Percentiles rank a stretch among this genome's conserved stretches.
These are phyloP conservation scores for Amorphotheca resinae DNA, from an alignment of 495 filamentous ascomycete species.

Conservation along the genomic window DNA sequence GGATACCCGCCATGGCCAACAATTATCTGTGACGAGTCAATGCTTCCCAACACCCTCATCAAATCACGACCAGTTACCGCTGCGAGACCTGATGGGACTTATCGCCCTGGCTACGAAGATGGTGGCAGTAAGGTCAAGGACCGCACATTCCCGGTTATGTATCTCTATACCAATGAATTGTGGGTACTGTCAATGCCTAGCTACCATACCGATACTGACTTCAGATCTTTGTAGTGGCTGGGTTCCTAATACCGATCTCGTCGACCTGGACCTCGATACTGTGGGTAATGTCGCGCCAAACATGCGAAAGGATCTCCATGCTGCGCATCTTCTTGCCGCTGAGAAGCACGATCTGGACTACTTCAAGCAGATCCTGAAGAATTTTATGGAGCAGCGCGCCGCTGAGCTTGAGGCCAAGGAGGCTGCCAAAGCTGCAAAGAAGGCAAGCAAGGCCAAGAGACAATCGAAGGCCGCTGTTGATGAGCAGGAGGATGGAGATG, in stretches of 20 bases:
- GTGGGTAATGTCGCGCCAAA: conserved; percentile 52
- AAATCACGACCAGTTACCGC: conserved; percentile 70
- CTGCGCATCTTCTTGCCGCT: conserved; percentile 59
- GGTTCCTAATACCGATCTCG: conserved; percentile 69
- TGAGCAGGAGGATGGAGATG: conserved; percentile 46
- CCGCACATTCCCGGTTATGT: conserved; percentile 87
- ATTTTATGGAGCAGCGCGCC: conserved; percentile 48
- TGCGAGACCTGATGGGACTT: conserved; percentile 63
- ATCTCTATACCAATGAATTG: conserved; percentile 90
- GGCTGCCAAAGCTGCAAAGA: conserved; percentile 48
- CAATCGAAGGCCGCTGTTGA: conserved; percentile 26
- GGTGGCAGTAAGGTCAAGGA: conserved; percentile 71
- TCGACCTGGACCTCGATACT: conserved; percentile 55
- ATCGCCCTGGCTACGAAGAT: conserved; percentile 70
- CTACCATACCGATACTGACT: conserved; percentile 1
- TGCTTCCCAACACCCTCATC: conserved; percentile 64
- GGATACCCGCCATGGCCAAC: conserved; percentile 85
- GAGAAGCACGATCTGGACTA: conserved; percentile 57
- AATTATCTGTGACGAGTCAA: conserved; percentile 82
- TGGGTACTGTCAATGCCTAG: conserved; percentile 36
- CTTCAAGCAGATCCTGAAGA: conserved; percentile 65
- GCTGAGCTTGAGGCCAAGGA: conserved; percentile 46
- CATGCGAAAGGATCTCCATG: conserved; percentile 61
- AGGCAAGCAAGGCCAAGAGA: conserved; percentile 25
- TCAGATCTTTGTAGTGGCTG: conserved; percentile 51